Evolutionary conservation across 2,329 filamentous ascomycete species (phyloP), one percentile per base, ranked within the genome.

Genomic region (Zasmidium angulare): DNA sequence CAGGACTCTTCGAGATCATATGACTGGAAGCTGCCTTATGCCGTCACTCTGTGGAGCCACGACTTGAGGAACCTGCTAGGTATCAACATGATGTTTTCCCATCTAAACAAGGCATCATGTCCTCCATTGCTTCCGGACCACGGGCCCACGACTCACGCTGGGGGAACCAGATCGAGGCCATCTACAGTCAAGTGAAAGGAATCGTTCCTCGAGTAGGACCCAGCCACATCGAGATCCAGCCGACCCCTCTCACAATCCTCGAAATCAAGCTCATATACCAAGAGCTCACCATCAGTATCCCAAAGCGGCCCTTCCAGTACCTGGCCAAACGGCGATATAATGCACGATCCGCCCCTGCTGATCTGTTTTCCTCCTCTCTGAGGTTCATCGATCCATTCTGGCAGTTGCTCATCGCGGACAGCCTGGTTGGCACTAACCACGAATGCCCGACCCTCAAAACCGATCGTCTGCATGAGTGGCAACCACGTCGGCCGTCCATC

Each of bases 371-470:
- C 78, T 17, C 81, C 76, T 12, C 72, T 74, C 12, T 65, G 58
- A 17, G 50, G 24, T 14, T 60, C 62, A 24, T 73, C 79, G 29
- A 88, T 82, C 84, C 84, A 88, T 3, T 69, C 71, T 0, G 85
- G 86, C 2, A 87, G 71, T 60, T 87, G 77, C 46, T 79, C 81
- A 63, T 77, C 80, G 61, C 81, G 84, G 2, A 90, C 83, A 70
- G 89, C 92, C 80, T 96, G 93, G 74, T 96, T 96, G 49, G 89
- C 87, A 70, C 86, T 91, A 2, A 97, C 78, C n/a, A 96, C 92
- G 66, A 95, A 93, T 66, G 90, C 90, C 21, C 93, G 82, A 0
- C 91, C 90, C 74, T 97, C 93, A 55, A 85, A 82, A 2, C 86
- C 92, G 7, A 95, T 81, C 0, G 92, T 96, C 54, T 88, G 84